Conservation (phyloP, 495 filamentous ascomycete species). For the Stereocaulon alpinum region DNA sequence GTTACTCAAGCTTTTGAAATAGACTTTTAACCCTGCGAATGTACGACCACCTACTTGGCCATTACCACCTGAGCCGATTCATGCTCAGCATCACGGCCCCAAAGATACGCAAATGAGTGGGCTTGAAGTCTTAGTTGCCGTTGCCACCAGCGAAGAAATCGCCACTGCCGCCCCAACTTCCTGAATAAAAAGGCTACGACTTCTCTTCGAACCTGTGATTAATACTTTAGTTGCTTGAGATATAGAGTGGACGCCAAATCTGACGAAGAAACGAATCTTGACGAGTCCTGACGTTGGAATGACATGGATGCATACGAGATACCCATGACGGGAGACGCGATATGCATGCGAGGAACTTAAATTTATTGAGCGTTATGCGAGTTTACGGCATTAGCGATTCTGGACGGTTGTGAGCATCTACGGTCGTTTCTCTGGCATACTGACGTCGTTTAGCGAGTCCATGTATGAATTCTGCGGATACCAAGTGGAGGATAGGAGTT, state of each 20-base stretch:
- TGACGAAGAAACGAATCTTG: constrained; percentile 12
- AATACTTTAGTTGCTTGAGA: constrained; percentile 5
- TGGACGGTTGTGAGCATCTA: background rate
- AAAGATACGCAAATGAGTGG: constrained; percentile 51
- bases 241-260: background rate
- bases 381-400: constrained; percentile 4
- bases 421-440: constrained; percentile 8
- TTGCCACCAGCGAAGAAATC: constrained; percentile 74
- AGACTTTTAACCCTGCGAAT: constrained; percentile 20
- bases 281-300: constrained; percentile 8
- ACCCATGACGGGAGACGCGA: constrained; percentile 13
- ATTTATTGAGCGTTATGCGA: background rate
- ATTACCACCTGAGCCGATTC: constrained; percentile 9
- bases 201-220: constrained; percentile 12
- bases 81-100: constrained; percentile 14
- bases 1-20: background rate
- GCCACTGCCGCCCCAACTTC: constrained; percentile 9
- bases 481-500: constrained; percentile 7
- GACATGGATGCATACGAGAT: constrained; percentile 16
- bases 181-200: background rate
- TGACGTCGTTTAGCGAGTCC: background rate
- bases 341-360: background rate
- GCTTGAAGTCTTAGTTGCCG: constrained; percentile 77
- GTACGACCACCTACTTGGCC: constrained; percentile 25
- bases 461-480: background rate